A percentile compares a stretch with the other conserved stretches of the same genome.
Conservation (phyloP, 768 basidiomycete species). For the Podaxis mareebaensis region DNA sequence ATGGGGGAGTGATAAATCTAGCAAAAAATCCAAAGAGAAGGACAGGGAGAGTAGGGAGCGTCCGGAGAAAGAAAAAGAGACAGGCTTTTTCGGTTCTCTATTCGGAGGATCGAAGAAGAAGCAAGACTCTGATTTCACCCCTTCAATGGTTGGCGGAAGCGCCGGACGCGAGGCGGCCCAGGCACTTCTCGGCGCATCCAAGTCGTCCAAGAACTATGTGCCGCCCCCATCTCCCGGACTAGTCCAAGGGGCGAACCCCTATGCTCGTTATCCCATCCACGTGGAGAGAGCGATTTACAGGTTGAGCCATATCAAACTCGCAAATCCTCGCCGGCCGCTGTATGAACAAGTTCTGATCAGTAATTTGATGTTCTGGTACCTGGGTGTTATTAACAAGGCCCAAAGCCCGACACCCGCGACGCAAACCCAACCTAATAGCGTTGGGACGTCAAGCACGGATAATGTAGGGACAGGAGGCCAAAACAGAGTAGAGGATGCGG, state of each 20-base stretch:
- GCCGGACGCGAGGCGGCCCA: constrained; percentile 85
- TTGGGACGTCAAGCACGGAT: constrained; percentile 23
- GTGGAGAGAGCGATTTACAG: constrained; percentile 98
- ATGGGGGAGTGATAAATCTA: constrained; percentile 66
- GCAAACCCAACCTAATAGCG: constrained; percentile 26
- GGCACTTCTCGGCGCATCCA: constrained; percentile 82
- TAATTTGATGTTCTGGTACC: constrained; percentile 99
- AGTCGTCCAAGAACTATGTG: constrained; percentile 67
- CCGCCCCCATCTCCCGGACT: constrained; percentile 64
- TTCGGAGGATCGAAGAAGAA: constrained; percentile 85
- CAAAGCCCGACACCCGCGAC: constrained; percentile 48
- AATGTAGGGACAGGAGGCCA: constrained; percentile 35
- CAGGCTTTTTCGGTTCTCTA: constrained; percentile 88
- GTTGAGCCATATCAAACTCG: constrained; percentile 96
- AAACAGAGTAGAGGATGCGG: constrained; percentile 35
- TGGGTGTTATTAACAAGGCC: constrained; percentile 95
- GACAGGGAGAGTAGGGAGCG: constrained; percentile 43
- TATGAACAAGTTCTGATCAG: constrained; percentile 96
- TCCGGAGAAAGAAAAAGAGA: constrained; percentile 65
- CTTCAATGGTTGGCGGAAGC: constrained; percentile 35
- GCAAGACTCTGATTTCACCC: constrained; percentile 56
- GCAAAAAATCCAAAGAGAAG: constrained; percentile 53
- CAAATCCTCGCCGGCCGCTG: constrained; percentile 92
- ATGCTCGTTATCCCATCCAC: constrained; percentile 93
- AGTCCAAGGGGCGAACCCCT: constrained; percentile 45